These are phyloP conservation scores for Xanthoparmelia taractica DNA, from an alignment of 495 filamentous ascomycete genomes.

Conservation along the genomic window DNA sequence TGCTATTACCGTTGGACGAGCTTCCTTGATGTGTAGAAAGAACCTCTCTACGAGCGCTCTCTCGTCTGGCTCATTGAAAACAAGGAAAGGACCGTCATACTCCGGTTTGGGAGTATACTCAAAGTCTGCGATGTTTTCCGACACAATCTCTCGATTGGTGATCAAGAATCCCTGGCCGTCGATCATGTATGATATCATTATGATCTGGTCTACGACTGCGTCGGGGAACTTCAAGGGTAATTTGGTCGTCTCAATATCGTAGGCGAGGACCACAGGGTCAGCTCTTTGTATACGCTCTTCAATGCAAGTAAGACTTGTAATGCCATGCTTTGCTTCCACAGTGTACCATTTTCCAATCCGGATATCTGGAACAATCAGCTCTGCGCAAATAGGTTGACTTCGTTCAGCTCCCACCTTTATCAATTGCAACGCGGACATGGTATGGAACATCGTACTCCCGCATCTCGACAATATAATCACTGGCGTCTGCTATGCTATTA, in stretches of 20 bases:
- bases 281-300: slow-evolving; percentile 83
- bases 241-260: slow-evolving; percentile 97
- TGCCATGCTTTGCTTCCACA: slow-evolving; percentile 87
- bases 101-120: slow-evolving; percentile 97
- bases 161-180: slow-evolving; percentile 97
- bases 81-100: slow-evolving; percentile 88
- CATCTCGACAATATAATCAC: slow-evolving; percentile 97
- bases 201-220: slow-evolving; percentile 88
- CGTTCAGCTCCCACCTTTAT: slow-evolving; percentile 56
- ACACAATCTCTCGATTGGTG: slow-evolving; percentile 96
- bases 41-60: slow-evolving; percentile 82
- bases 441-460: slow-evolving; percentile 99
- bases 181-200: slow-evolving; percentile 99
- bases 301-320: slow-evolving; percentile 70
- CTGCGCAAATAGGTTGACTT: too few species aligned
- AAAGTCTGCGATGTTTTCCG: slow-evolving; percentile 95
- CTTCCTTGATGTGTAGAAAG: slow-evolving; percentile 91
- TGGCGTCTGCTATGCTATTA: slow-evolving; percentile 77
- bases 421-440: slow-evolving; percentile 97
- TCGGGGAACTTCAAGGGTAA: slow-evolving; percentile 97
- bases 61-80: slow-evolving; percentile 97
- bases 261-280: slow-evolving; percentile 93
- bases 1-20: slow-evolving; percentile 89
- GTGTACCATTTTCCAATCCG: slow-evolving; percentile 96
- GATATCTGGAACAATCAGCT: slow-evolving; percentile 55